Conservation (phyloP, 2,329 filamentous ascomycete genomes). For the Purpureocillium lavendulum region DNA sequence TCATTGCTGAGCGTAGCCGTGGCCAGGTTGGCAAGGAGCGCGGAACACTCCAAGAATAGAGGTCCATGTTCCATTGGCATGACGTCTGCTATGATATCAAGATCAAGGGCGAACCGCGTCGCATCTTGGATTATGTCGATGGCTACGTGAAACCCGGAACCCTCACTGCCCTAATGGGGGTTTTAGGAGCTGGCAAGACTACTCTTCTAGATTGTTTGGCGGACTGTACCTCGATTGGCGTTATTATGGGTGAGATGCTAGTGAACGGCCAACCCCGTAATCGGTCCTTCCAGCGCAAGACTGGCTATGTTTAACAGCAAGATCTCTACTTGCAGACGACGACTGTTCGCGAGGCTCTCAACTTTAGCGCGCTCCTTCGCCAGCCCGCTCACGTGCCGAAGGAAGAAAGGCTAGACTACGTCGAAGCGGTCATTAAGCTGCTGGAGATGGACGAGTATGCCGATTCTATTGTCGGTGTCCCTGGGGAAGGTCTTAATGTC, state of each 20-base stretch:
- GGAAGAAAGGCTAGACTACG: constrained; percentile 67
- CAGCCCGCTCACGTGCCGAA: constrained; percentile 59
- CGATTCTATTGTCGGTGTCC: constrained; percentile 63
- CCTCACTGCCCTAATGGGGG: background rate
- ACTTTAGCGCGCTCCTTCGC: constrained; percentile 61
- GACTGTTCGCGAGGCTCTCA: constrained; percentile 71
- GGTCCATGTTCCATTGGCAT: constrained; percentile 76
- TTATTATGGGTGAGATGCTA: constrained; percentile 68
- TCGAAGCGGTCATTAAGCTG: constrained; percentile 60
- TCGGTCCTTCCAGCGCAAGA: constrained; percentile 71
- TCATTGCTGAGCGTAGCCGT: background rate
- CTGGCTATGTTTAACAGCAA: constrained; percentile 77
- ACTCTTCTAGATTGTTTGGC: background rate
- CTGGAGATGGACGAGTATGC: constrained; percentile 75
- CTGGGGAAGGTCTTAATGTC: constrained; percentile 34
- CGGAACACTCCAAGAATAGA: constrained; percentile 43
- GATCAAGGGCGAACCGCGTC: background rate
- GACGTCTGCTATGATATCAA: constrained; percentile 11
- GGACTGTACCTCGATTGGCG: constrained; percentile 65
- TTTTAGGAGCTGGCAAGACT: background rate
- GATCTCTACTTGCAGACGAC: constrained; percentile 70
- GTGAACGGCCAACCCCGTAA: constrained; percentile 28
- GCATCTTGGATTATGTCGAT: background rate
- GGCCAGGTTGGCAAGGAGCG: constrained; percentile 36
- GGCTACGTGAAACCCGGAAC: background rate